Conservation (phyloP, 2,329 filamentous ascomycete genomes). For the Ramichloridium luteum region DNA sequence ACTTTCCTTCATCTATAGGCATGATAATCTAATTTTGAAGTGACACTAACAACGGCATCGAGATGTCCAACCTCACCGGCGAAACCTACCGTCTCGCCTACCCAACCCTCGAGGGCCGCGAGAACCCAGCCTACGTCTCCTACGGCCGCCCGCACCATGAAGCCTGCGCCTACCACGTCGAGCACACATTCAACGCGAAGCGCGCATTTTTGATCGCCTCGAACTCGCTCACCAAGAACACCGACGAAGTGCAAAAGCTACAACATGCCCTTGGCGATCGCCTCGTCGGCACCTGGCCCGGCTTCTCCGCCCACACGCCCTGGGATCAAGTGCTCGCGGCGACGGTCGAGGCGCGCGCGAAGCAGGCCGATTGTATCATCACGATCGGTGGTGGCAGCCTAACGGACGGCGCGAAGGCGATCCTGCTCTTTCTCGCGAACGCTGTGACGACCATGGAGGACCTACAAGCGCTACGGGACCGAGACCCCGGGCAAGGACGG, state of each 20-base stretch:
- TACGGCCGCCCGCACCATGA: constrained; percentile 37
- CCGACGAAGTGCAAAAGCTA: constrained; percentile 33
- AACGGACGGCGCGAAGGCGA: constrained; percentile 45
- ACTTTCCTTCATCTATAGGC: no score
- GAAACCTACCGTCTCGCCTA: constrained; percentile 10
- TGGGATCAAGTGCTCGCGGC: constrained; percentile 42
- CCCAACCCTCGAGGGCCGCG: constrained; percentile 15
- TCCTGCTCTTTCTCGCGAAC: constrained; percentile 26
- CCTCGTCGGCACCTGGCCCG: constrained; percentile 36
- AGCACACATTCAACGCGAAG: constrained; percentile 32
- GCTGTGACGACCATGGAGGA: constrained; percentile 7
- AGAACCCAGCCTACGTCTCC: constrained; percentile 28
- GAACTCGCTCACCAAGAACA: constrained; percentile 36
- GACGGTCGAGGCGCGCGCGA: constrained; percentile 28
- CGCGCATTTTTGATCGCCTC: constrained; percentile 43
- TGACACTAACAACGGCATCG: no score
- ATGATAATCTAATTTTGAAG: no score
- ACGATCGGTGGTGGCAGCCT: constrained; percentile 45
- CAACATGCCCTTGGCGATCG: constrained; percentile 29
- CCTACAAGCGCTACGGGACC: constrained; percentile 8
- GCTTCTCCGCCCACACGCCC: constrained; percentile 43
- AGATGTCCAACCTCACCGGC: constrained; percentile 12
- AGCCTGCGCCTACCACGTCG: constrained; percentile 35
- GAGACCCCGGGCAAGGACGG: not conserved
- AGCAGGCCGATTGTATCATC: constrained; percentile 38